phyloP scores from a whole-genome alignment of 148 eudicot genomes.

The Rhododendron ovatum region DNA sequence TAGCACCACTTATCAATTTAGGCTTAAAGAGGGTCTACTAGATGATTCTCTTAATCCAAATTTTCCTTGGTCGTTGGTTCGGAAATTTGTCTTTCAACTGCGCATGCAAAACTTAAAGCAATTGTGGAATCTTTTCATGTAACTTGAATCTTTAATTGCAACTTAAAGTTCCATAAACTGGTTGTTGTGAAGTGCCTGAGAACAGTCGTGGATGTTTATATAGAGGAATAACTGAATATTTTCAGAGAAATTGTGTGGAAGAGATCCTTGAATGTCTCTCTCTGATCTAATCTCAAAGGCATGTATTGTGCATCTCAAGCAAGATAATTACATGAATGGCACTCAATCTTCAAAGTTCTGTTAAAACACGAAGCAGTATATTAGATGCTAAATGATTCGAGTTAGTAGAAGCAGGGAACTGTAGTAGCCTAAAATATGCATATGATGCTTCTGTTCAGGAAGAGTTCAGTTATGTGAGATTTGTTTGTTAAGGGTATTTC shows the following conservation, averaged over 20 bases:
- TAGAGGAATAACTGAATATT: not conserved
- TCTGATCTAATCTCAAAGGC: not conserved
- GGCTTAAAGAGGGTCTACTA: not conserved
- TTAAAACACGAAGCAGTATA: not conserved
- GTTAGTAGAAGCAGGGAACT: not conserved
- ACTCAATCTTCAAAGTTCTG: not conserved
- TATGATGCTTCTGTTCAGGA: not conserved
- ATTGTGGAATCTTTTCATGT: not conserved
- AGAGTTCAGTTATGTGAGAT: not conserved
- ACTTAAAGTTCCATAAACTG: not conserved
- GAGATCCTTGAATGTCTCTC: not conserved
- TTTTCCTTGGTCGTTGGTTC: not conserved
- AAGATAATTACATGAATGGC: not conserved
- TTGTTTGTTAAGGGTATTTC: not conserved
- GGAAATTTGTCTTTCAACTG: not conserved
- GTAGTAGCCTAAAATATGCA: not conserved
- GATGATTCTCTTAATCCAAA: not conserved
- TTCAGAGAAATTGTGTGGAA: not conserved
- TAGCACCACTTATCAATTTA: not conserved
- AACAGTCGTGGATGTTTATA: not conserved
- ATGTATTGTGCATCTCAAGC: not conserved
- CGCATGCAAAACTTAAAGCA: not conserved
- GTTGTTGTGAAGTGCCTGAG: not conserved
- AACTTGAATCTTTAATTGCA: not conserved
- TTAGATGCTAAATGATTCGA: constrained; percentile 1